phyloP scores from a whole-genome alignment of 352 stramenopile genomes.

The Phytophthora pisi region DNA sequence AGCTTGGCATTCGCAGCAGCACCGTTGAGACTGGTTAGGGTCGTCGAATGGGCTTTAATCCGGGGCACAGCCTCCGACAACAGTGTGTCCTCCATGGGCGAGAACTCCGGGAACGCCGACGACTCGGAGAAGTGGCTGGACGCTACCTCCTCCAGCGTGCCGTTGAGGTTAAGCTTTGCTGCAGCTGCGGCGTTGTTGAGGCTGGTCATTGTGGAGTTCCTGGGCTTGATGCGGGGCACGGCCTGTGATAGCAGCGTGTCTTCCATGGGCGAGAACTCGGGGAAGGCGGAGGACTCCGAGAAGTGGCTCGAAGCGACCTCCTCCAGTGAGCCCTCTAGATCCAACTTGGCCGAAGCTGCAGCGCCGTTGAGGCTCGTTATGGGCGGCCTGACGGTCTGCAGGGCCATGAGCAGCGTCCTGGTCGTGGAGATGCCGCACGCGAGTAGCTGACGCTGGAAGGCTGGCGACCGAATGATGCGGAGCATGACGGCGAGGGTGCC shows the following conservation, averaged over 20 bases:
- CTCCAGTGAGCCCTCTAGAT: constrained; percentile 45
- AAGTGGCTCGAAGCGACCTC: constrained; percentile 49
- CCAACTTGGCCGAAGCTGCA: constrained; percentile 22
- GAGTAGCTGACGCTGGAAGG: constrained; percentile 11
- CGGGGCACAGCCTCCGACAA: constrained; percentile 36
- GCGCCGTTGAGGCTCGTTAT: constrained; percentile 25
- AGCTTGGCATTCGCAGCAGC: too few species aligned
- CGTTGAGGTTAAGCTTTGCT: constrained; percentile 38
- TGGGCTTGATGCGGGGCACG: constrained; percentile 18
- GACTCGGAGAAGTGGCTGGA: constrained; percentile 56
- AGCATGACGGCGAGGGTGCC: constrained; percentile 1
- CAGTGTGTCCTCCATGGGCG: constrained; percentile 53
- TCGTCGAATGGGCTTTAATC: too few species aligned
- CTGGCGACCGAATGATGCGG: constrained; percentile 9
- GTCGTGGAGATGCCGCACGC: constrained; percentile 5
- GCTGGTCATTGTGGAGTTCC: constrained; percentile 1
- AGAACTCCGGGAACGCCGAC: constrained; percentile 62
- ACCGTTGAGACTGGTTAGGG: too few species aligned
- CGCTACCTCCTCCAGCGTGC: constrained; percentile 51
- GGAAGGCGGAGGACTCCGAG: constrained; percentile 61
- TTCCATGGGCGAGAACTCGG: constrained; percentile 56
- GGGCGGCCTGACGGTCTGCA: constrained; percentile 8
- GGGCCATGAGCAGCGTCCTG: constrained; percentile 7
- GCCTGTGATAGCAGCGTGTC: constrained; percentile 48
- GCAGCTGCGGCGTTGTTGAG: constrained; percentile 32